Evolutionary conservation across 139 green algal genomes (phyloP).

Genomic region (Chlorella sp.): DNA sequence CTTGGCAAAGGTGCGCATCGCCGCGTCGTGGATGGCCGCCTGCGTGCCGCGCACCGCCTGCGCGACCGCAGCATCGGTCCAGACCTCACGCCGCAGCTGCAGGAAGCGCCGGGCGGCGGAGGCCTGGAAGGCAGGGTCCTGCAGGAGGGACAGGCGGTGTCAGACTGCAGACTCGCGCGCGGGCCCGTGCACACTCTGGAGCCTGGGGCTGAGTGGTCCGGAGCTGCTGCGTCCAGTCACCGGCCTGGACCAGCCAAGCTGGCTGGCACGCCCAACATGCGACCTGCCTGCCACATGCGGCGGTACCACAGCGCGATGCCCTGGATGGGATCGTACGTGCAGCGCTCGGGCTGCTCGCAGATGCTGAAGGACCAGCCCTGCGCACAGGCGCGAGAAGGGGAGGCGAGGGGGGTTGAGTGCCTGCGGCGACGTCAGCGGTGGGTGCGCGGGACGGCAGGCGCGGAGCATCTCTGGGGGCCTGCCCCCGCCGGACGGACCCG

Average conservation of each 20-base stretch:
- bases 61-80: not conserved
- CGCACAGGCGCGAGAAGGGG: not conserved
- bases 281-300: not conserved
- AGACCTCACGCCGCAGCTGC: not conserved
- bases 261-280: not conserved
- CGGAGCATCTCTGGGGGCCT: no score
- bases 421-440: no score
- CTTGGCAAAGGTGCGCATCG: not conserved
- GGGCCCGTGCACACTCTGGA: not conserved
- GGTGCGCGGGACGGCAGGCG: no score
- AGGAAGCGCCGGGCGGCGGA: not conserved
- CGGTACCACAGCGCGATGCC: constrained; percentile 3
- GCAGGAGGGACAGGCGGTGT: not conserved
- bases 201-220: not conserved
- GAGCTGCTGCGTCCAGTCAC: no score
- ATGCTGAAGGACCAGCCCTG: constrained; percentile 9
- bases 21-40: not conserved
- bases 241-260: not conserved
- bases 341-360: constrained; percentile 4
- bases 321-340: not conserved
- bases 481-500: no score
- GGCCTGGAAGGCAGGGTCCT: not conserved
- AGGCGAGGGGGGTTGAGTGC: not conserved
- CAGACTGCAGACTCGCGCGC: not conserved
- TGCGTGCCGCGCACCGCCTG: not conserved